A percentile compares a stretch with the other conserved stretches of the same genome.
Evolutionary conservation across 768 basidiomycete genomes (phyloP).

Genomic region (Pholiota molesta): DNA sequence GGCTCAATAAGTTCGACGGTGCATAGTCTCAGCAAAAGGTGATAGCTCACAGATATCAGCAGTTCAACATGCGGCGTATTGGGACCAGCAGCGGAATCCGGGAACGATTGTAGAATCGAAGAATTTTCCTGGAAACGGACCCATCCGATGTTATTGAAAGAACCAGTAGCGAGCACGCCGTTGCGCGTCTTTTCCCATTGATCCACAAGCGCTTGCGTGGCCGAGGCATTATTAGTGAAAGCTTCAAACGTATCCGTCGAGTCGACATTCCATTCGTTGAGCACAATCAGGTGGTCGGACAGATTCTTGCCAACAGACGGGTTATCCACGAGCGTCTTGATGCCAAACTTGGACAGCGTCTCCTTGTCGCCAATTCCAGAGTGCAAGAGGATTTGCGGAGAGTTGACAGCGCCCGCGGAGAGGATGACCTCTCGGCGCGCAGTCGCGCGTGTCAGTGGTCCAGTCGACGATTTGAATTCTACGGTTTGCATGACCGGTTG

Average conservation of each 20-base stretch:
- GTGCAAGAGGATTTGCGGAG: conserved; percentile 34
- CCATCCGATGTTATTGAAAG: conserved; percentile 27
- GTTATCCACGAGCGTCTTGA: conserved; percentile 21
- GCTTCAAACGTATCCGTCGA: neutral
- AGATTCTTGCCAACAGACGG: conserved; percentile 6
- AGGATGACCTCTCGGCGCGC: conserved; percentile 36
- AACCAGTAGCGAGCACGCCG: conserved; percentile 26
- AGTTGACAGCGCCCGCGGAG: conserved; percentile 35
- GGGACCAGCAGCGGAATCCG: conserved; percentile 40
- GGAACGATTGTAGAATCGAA: conserved; percentile 28
- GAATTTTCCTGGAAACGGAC: conserved; percentile 31
- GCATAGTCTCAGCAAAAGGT: neutral
- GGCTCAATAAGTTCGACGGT: neutral
- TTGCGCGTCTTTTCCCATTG: conserved; percentile 30
- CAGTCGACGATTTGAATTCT: conserved; percentile 3
- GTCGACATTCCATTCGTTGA: neutral
- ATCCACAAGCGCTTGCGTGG: neutral
- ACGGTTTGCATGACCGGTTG: conserved; percentile 4
- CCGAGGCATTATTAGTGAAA: neutral
- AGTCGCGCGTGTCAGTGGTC: conserved; percentile 14
- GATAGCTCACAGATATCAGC: conserved; percentile 29
- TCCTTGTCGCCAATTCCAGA: conserved; percentile 34
- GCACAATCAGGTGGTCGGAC: conserved; percentile 18
- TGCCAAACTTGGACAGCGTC: conserved; percentile 20
- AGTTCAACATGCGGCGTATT: conserved; percentile 38